Base-by-base conservation (phyloP, 768 basidiomycete species). In the Lepiota subincarnata region DNA sequence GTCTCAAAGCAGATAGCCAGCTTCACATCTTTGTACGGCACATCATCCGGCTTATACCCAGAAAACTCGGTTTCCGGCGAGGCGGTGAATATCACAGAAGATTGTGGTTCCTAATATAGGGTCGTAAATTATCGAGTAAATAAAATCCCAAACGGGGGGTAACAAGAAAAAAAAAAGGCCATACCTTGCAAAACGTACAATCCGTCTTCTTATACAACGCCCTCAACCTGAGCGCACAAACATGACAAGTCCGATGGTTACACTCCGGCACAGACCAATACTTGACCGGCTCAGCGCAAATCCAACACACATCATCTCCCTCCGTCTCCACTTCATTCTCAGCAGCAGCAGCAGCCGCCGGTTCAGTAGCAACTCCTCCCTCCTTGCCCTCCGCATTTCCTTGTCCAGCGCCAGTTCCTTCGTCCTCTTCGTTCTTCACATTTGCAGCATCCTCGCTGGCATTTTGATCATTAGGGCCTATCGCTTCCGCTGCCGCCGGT, bases 101-200 rank as follows among this genome's bases (percentile, higher is more conserved):
- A 71, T 73, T 92, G 89, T 3, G 84, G 80, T 62, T 86, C 84
- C 90, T 92, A 58, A n/a, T 4, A 43, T 48, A 44, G 20, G 18
- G 4, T n/a, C 18, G 45, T 12, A 24, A 20, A 48, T 56, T 24
- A 24, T 2, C 24, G 24, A 24, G 5, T 24, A 2, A 24, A 5
- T 24, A 24, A 24, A 2, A 24, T 5, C 11, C 38, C 3, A 12
- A 48, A 36, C 31, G 24, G 28, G 24, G 34, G 44, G n/a, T n/a
- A n/a, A n/a, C n/a, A 41, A 11, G 47, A 26, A 12, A 38, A 18
- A 24, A 13, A 47, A 14, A 18, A 19, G 28, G 12, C 68, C 79
- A 10, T 48, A 87, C 92, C 81, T 98, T 98, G 79, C 96, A 99
- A 67, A 97, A 97, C 0, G 96, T 92, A 64, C 96, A 98, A 12